Evolutionary conservation across 2,329 filamentous ascomycete genomes (phyloP), one percentile per base, ranked within the genome.

Genomic region (Aspergillus neoniger): DNA sequence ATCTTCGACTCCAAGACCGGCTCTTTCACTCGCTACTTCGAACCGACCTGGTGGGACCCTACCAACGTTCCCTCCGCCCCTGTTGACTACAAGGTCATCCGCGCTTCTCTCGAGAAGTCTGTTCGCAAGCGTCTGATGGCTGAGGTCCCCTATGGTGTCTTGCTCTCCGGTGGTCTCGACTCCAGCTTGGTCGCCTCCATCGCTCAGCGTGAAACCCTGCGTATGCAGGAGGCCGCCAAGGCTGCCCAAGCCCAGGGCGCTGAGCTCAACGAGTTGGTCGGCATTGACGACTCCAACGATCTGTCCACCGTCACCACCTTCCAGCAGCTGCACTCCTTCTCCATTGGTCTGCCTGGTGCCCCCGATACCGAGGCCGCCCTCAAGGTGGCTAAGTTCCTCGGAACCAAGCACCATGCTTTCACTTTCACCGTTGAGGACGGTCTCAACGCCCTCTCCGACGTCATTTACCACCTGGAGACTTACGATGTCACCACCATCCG

Each of bases 401-500:
- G 95, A 72, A 99, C 95, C 59, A 96, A 95, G 82, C 95, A 99
- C 79, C 92, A 99, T 80, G 91, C 92, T 72, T 96, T 99, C 85
- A 98, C 93, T 57, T 99, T 99, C 78, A 98, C 95, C 63, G 89
- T 99, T 59, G 91, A 99, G 77, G 95, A 99, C 74, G 95, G 95
- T 61, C 89, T 99, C 74, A 94, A 99, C 80, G 94, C 95, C 17
- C 87, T 99, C 7, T 96, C 91, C 38, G 95, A 99, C 77, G 95
- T 99, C 75, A 98, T 99, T 75, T 97, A 90, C 82, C 95, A 99
- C 80, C 87, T 99, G 63, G 95, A 99, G 83, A 92, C 92, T 14
- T 99, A 95, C 81, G 95, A 99, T 76, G 95, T 99, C 25, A 99
- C 95, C 56, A 99, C 95, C 3, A 98, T 99, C 75, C 92, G 95